phyloP scores from a whole-genome alignment of 1,284 basidiomycete genomes.

The Irpex sp. region DNA sequence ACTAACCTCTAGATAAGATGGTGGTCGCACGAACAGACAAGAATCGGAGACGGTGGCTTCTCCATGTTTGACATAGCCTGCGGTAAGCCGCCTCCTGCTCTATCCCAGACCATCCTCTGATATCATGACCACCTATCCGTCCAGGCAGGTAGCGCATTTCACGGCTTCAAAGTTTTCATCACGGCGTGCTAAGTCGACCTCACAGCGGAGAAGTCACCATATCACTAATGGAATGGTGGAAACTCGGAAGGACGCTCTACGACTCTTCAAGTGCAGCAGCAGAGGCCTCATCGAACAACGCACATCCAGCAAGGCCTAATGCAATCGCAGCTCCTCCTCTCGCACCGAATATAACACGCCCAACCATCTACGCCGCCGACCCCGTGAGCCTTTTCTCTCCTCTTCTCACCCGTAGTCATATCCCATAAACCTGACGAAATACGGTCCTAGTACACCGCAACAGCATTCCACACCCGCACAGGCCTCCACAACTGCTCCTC shows the following conservation, averaged over 20 bases:
- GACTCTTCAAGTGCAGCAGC: conserved; percentile 7
- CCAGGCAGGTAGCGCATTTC: conserved; percentile 20
- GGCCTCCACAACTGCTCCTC: conserved; percentile 39
- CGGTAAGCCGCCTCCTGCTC: conserved; percentile 32
- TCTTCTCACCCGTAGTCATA: background rate
- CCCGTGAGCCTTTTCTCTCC: conserved; percentile 30
- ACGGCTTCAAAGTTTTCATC: background rate
- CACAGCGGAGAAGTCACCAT: conserved; percentile 25
- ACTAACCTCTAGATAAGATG: conserved; percentile 29
- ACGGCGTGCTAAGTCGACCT: background rate
- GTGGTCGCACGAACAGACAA: conserved; percentile 34
- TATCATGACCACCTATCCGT: background rate
- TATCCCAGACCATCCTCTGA: background rate
- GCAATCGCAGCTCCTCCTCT: conserved; percentile 10
- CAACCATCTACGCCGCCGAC: conserved; percentile 31
- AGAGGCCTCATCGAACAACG: background rate
- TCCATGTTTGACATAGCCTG: conserved; percentile 48
- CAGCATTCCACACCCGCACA: conserved; percentile 48
- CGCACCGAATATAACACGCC: conserved; percentile 16
- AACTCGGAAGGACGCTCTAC: conserved; percentile 13
- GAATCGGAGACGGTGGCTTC: conserved; percentile 21
- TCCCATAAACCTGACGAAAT: background rate
- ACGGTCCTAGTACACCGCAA: conserved; percentile 42
- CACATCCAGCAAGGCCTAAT: background rate
- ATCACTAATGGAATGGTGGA: conserved; percentile 29